Conservation (phyloP, 1,139 yeast genomes). For the Blastobotrys ciferrii region DNA sequence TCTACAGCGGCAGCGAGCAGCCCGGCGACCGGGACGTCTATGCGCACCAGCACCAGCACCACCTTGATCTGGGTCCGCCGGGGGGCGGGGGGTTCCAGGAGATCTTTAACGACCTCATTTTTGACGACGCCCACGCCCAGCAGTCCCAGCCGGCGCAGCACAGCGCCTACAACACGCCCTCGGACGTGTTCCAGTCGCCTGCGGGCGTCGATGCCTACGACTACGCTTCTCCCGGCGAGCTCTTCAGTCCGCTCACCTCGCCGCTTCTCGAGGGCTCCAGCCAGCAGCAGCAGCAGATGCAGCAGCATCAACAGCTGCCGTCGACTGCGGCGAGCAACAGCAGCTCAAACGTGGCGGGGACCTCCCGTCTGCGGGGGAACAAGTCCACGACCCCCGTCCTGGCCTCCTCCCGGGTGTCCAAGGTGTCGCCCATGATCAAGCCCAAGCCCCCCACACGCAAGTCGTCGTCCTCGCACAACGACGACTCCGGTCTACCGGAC, state of each 20-base stretch:
- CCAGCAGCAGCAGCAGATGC: conserved; percentile 19
- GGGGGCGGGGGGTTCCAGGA: neutral
- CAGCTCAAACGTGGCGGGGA: conserved; percentile 1
- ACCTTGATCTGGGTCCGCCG: neutral
- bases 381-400: conserved; percentile 1
- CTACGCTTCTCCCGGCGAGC: conserved; percentile 27
- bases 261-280: conserved; percentile 13
- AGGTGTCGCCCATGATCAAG: conserved; percentile 27
- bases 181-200: conserved; percentile 11
- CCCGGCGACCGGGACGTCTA: conserved; percentile 11
- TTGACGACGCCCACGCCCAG: neutral
- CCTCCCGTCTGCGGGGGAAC: neutral
- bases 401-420: conserved; percentile 2
- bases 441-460: conserved; percentile 21
- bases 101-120: neutral
- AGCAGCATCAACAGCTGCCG: conserved; percentile 12
- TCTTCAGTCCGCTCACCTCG: conserved; percentile 15
- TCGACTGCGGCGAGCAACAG: neutral
- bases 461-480: neutral
- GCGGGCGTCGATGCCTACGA: conserved; percentile 19
- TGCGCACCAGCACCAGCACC: conserved; percentile 12
- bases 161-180: conserved; percentile 7
- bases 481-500: conserved; percentile 2
- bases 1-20: neutral
- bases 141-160: neutral